Conservation (phyloP, 225 moss, liverwort and hornwort genomes). For the Ulota crispa region DNA sequence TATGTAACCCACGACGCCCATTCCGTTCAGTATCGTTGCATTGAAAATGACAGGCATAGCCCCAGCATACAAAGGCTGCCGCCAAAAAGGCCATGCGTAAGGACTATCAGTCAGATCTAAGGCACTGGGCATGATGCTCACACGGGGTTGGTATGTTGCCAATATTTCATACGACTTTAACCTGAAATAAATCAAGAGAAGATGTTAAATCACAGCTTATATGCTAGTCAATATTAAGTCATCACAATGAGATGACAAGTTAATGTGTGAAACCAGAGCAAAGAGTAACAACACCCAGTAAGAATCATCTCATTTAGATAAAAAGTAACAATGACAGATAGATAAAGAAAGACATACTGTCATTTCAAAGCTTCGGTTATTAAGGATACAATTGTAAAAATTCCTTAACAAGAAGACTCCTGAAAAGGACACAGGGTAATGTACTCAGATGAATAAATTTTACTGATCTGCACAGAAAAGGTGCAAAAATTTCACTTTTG, state of each 20-base stretch:
- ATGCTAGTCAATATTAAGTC: background rate
- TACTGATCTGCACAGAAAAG: slow-evolving; percentile 11
- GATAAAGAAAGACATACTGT: background rate
- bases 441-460: slow-evolving; percentile 11
- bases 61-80: slow-evolving; percentile 85
- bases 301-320: background rate
- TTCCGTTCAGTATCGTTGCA: slow-evolving; percentile 88
- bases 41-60: slow-evolving; percentile 93
- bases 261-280: background rate
- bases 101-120: slow-evolving; percentile 88
- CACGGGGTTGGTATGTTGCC: slow-evolving; percentile 71
- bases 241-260: slow-evolving; percentile 17
- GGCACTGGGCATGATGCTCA: slow-evolving; percentile 71
- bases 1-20: slow-evolving; percentile 89
- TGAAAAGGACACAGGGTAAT: slow-evolving; percentile 4
- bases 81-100: slow-evolving; percentile 93
- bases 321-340: background rate
- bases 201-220: slow-evolving; percentile 7
- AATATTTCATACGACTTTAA: slow-evolving; percentile 84
- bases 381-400: background rate
- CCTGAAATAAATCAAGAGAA: slow-evolving; percentile 48
- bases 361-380: background rate
- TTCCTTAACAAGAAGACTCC: background rate
- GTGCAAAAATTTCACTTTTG: slow-evolving; percentile 1
- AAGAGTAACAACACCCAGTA: background rate